phyloP scores from a whole-genome alignment of 225 moss, liverwort and hornwort genomes.

The Marchantia polymorpha region DNA sequence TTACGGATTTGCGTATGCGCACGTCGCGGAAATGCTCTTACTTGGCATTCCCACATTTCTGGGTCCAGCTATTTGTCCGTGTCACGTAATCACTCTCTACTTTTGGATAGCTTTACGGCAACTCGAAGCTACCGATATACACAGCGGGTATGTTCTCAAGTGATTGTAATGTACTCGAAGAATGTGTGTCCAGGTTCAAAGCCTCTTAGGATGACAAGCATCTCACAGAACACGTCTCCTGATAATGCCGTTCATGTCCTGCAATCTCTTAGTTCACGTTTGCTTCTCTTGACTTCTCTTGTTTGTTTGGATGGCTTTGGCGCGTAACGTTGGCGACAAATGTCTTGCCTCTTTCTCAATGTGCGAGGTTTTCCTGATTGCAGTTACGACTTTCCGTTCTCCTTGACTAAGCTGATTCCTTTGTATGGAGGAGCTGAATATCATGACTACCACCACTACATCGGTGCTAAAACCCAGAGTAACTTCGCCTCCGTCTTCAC shows the following conservation, averaged over 20 bases:
- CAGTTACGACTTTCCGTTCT: constrained; percentile 55
- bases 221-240: no score
- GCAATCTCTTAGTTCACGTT: no score
- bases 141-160: constrained; percentile 44
- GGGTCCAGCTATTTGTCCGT: constrained; percentile 41
- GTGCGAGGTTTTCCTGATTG: not conserved
- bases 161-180: not conserved
- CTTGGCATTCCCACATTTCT: constrained; percentile 46
- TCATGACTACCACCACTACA: constrained; percentile 52
- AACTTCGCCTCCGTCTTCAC: constrained; percentile 54
- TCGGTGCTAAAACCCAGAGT: constrained; percentile 50
- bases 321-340: no score
- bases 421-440: constrained; percentile 52
- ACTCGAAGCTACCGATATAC: constrained; percentile 49
- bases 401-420: constrained; percentile 47
- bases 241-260: no score
- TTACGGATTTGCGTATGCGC: constrained; percentile 39
- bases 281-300: no score
- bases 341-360: not conserved
- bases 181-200: not conserved
- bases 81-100: constrained; percentile 51
- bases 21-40: constrained; percentile 35
- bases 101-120: constrained; percentile 48
- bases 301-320: no score
- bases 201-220: no score